Percentiles rank a stretch among this genome's conserved stretches.
Conservation (phyloP, 441 rosid species). For the Metrosideros polymorpha region DNA sequence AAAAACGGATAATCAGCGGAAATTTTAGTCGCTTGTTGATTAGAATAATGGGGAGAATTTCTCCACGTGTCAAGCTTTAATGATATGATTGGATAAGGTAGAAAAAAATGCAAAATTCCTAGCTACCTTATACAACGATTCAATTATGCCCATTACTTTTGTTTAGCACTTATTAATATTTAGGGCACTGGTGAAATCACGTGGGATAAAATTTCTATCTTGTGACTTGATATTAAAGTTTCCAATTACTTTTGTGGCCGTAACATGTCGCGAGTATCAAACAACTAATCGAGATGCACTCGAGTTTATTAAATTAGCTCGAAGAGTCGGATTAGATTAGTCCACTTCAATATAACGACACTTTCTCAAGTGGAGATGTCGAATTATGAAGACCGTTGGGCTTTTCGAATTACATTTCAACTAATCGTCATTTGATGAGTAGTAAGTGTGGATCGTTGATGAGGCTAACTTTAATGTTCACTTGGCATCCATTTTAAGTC, state of each 20-base stretch:
- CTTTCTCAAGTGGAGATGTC: neutral
- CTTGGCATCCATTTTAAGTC: fast-evolving
- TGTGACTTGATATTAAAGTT: neutral
- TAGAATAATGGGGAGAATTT: neutral
- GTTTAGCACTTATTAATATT: too few species aligned
- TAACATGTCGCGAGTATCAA: neutral
- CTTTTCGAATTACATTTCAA: neutral
- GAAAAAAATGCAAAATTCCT: neutral
- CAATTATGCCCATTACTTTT: neutral
- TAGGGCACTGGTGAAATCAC: neutral
- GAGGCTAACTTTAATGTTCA: neutral
- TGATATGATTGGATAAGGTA: neutral
- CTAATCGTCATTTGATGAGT: fast-evolving
- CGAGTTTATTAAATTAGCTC: neutral
- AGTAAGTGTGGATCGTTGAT: fast-evolving
- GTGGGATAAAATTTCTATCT: neutral
- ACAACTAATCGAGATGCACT: neutral
- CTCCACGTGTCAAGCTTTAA: neutral
- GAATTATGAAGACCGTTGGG: fast-evolving
- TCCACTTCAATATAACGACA: neutral
- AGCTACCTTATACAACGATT: neutral
- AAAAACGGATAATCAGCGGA: neutral
- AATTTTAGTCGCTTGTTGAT: neutral
- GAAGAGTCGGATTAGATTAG: neutral
- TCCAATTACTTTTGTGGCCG: neutral